Conservation (phyloP, 1,139 yeast species). For the Candida tropicalis region DNA sequence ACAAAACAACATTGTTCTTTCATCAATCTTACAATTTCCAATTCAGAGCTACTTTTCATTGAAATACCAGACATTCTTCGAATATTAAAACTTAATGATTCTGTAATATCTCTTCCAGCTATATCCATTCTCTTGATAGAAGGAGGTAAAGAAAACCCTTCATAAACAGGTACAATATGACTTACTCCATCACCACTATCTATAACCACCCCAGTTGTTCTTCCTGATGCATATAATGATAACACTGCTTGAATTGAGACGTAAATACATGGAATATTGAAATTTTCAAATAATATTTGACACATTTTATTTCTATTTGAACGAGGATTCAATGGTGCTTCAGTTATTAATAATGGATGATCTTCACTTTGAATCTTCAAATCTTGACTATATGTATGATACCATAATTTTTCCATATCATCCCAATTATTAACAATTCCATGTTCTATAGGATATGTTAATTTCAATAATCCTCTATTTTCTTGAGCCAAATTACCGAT, state of each 20-base stretch:
- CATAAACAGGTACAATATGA: slow-evolving; percentile 86
- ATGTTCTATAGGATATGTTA: slow-evolving; percentile 75
- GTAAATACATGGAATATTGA: slow-evolving; percentile 86
- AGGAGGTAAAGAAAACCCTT: slow-evolving; percentile 79
- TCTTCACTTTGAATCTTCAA: slow-evolving; percentile 54
- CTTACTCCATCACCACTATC: slow-evolving; percentile 94
- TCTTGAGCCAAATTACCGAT: slow-evolving; percentile 77
- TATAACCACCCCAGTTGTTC: slow-evolving; percentile 87
- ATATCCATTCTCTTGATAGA: slow-evolving; percentile 76
- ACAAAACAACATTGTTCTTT: slow-evolving; percentile 78
- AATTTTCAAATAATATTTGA: slow-evolving; percentile 79
- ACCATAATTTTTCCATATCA: slow-evolving; percentile 82
- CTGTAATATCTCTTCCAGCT: slow-evolving; percentile 88
- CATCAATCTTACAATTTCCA: slow-evolving; percentile 75
- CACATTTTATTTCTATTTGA: slow-evolving; percentile 72
- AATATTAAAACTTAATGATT: slow-evolving; percentile 66
- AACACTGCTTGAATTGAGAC: slow-evolving; percentile 82
- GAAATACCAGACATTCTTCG: slow-evolving; percentile 64
- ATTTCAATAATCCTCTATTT: slow-evolving; percentile 69
- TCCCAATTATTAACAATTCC: slow-evolving; percentile 87
- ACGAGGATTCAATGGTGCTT: slow-evolving; percentile 83
- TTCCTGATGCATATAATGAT: slow-evolving; percentile 83
- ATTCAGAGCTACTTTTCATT: slow-evolving; percentile 71
- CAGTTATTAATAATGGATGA: slow-evolving; percentile 75
- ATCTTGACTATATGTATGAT: slow-evolving; percentile 59